Evolutionary conservation across 495 filamentous ascomycete species (phyloP).

Genomic region (Annulohypoxylon stygium): DNA sequence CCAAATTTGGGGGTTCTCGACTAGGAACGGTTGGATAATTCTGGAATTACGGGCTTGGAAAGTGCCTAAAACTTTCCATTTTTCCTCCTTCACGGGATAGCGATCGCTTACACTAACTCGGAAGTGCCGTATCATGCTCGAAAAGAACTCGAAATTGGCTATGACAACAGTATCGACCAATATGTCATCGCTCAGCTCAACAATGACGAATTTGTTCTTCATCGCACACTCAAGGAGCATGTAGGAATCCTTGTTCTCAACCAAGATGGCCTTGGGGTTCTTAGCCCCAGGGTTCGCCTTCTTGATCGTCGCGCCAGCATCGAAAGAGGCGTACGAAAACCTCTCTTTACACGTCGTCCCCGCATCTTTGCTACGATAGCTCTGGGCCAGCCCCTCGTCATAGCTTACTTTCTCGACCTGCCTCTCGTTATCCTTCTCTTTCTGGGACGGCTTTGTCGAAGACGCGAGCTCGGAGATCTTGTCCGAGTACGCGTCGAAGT

Average conservation of each 20-base stretch:
- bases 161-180: slow-evolving; percentile 95
- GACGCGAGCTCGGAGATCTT: slow-evolving; percentile 56
- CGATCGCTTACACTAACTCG: slow-evolving; percentile 90
- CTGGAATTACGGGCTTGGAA: slow-evolving; percentile 92
- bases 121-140: slow-evolving; percentile 92
- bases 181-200: slow-evolving; percentile 91
- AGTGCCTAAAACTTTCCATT: slow-evolving; percentile 89
- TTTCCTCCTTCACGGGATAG: slow-evolving; percentile 91
- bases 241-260: slow-evolving; percentile 98
- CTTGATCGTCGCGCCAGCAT: slow-evolving; percentile 92
- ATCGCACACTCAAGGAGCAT: slow-evolving; percentile 93
- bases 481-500: slow-evolving; percentile 76
- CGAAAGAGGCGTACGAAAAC: slow-evolving; percentile 97
- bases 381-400: slow-evolving; percentile 63
- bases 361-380: slow-evolving; percentile 84
- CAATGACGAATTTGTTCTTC: slow-evolving; percentile 91
- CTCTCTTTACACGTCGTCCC: slow-evolving; percentile 91
- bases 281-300: slow-evolving; percentile 88
- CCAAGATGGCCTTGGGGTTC: slow-evolving; percentile 84
- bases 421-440: slow-evolving; percentile 58
- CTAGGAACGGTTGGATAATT: slow-evolving; percentile 91
- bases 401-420: slow-evolving; percentile 60
- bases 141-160: slow-evolving; percentile 99
- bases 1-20: slow-evolving; percentile 95
- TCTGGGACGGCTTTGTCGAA: slow-evolving; percentile 53